Conservation (phyloP, 768 basidiomycete genomes). For the Tulasnella sp. region DNA sequence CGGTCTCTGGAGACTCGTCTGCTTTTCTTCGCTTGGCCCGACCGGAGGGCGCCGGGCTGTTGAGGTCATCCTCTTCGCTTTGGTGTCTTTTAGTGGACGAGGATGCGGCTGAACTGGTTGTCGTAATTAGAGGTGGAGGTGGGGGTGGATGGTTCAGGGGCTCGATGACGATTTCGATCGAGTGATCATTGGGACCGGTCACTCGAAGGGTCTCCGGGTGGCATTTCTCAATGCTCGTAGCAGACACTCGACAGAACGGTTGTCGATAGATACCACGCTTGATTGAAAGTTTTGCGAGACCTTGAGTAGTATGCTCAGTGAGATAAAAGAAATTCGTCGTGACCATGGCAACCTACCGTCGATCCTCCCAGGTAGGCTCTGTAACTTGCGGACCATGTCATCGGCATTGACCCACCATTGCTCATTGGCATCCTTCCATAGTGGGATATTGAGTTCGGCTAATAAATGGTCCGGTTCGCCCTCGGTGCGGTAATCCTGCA, state of each 20-base stretch:
- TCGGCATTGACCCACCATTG: conserved; percentile 17
- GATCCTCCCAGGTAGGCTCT: conserved; percentile 10
- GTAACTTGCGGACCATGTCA: conserved; percentile 16
- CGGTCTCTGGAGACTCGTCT: neutral
- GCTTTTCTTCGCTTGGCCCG: neutral
- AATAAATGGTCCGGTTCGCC: conserved; percentile 11
- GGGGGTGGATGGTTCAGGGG: neutral
- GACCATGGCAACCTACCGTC: conserved; percentile 12
- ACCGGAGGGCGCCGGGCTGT: neutral
- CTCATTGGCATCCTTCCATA: conserved; percentile 1
- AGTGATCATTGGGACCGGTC: conserved; percentile 15
- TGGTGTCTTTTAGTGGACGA: neutral
- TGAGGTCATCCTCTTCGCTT: neutral
- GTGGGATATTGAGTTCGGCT: conserved; percentile 6
- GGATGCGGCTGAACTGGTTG: neutral
- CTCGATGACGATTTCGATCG: conserved; percentile 24
- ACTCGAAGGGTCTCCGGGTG: conserved; percentile 18
- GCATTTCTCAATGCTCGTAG: conserved; percentile 14
- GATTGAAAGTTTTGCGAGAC: conserved; percentile 13
- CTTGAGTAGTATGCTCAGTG: neutral
- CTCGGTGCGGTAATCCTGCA: conserved; percentile 13
- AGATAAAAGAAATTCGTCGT: neutral
- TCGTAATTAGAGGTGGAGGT: conserved; percentile 14
- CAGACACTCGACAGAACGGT: conserved; percentile 9
- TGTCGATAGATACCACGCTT: conserved; percentile 14